Conservation (phyloP, 2,329 filamentous ascomycete species). For the Cercospora nicotianae region DNA sequence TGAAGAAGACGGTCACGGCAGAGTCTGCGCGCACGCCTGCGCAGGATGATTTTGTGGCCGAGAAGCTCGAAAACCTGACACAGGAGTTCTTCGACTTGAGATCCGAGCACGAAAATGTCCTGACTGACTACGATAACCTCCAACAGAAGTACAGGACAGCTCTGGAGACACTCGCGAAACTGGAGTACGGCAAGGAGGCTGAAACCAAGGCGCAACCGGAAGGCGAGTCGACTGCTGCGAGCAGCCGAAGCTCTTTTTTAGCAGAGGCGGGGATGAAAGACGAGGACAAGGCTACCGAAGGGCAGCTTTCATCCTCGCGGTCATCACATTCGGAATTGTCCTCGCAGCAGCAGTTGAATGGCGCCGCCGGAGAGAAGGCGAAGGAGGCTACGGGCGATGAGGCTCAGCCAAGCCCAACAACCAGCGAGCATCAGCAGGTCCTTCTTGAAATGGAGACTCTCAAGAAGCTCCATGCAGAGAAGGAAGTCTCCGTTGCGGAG, state of each 20-base stretch:
- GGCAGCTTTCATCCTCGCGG: slow-evolving; percentile 74
- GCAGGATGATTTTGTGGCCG: slow-evolving; percentile 81
- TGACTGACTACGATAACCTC: slow-evolving; percentile 75
- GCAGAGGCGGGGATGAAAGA: slow-evolving; percentile 71
- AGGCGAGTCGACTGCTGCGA: slow-evolving; percentile 56
- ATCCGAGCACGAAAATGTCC: slow-evolving; percentile 81
- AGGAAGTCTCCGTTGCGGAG: slow-evolving; percentile 71
- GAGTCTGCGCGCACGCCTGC: slow-evolving; percentile 65
- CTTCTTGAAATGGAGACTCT: slow-evolving; percentile 67
- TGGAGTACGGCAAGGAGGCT: slow-evolving; percentile 64
- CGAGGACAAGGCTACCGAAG: slow-evolving; percentile 60
- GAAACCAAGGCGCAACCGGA: slow-evolving; percentile 54
- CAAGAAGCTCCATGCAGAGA: slow-evolving; percentile 69
- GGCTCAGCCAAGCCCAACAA: slow-evolving; percentile 12
- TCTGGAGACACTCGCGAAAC: slow-evolving; percentile 74
- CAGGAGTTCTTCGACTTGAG: slow-evolving; percentile 89
- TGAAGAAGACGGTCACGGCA: slow-evolving; percentile 21
- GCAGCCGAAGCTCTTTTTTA: slow-evolving; percentile 78
- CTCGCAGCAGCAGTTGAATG: slow-evolving; percentile 72
- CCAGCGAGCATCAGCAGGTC: slow-evolving; percentile 61
- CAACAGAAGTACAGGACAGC: slow-evolving; percentile 90
- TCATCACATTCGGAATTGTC: slow-evolving; percentile 94
- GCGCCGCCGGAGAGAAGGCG: slow-evolving; percentile 40
- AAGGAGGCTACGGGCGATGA: slow-evolving; percentile 20
- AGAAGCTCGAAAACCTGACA: slow-evolving; percentile 87